Percentiles rank a stretch among this genome's conserved stretches.
phyloP scores from a whole-genome alignment of 202 grass and related monocot species.

The Setaria viridis region DNA sequence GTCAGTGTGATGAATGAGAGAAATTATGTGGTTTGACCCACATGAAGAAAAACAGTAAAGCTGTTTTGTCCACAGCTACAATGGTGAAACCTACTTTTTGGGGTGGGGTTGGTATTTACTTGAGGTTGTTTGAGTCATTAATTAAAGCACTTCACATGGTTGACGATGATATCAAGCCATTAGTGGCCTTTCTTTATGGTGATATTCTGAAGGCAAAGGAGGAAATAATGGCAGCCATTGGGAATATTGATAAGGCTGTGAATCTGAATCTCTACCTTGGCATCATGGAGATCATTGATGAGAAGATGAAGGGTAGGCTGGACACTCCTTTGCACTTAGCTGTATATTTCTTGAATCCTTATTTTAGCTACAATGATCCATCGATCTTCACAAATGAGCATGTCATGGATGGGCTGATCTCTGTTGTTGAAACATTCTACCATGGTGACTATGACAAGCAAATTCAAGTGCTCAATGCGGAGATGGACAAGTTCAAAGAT shows the following conservation, averaged over 20 bases:
- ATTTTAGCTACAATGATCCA: background rate
- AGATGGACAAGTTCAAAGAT: background rate
- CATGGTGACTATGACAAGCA: background rate
- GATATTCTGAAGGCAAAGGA: background rate
- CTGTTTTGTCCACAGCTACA: background rate
- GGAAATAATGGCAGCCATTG: background rate
- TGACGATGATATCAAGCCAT: background rate
- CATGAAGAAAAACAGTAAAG: background rate
- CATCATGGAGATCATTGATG: background rate
- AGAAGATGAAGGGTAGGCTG: background rate
- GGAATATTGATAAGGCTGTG: background rate
- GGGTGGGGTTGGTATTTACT: background rate
- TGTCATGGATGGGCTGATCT: background rate
- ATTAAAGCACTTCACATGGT: slow-evolving; percentile 14
- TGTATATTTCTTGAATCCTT: background rate
- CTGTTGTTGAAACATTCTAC: slow-evolving; percentile 5
- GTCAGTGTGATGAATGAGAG: slow-evolving; percentile 2
- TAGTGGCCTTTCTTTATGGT: background rate
- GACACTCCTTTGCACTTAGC: background rate
- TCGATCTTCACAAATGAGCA: background rate
- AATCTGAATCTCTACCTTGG: background rate
- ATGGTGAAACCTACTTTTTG: background rate
- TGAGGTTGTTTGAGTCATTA: slow-evolving; percentile 7
- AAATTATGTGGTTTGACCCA: background rate
- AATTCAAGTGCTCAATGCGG: background rate